Evolutionary conservation across 78 protist genomes (phyloP), one percentile per base, ranked within the genome.

Genomic region (Dictyostelium purpureum): DNA sequence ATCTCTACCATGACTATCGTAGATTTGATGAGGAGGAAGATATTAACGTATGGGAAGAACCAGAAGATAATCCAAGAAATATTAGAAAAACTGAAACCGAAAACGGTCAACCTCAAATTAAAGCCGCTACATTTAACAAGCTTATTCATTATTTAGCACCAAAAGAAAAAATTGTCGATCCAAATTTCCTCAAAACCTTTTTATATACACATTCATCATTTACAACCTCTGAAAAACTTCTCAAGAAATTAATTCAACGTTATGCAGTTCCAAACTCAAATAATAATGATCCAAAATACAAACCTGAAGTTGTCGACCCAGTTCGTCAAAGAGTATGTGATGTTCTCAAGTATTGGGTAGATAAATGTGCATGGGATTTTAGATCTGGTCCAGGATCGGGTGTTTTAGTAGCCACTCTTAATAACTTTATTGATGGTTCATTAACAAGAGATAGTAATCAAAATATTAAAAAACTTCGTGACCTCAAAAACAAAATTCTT

Each of bases 281-380:
- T 45, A 31, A 31, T 18, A 45, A 85, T 21, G 74, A 70, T 6
- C 54, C 52, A 45, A 56, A 61, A 35, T 45, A 69, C 54, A 70
- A 73, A 33, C 24, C 6, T 9, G 92, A 85, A 1, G 76, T 43
- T 0, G 70, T 85, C 19, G 92, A 85, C 14, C 92, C 45, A 6
- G 77, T 56, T 35, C 12, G 75, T 19, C 67, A 70, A 57, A 37
- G 71, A 16, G 92, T 85, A 2, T 33, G 57, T 3, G 80, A 45
- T 33, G 92, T 85, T 3, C 40, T 85, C 18, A 85, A 85, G n/a
- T 85, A 73, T 33, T 85, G 92, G 92, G 77, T 85, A 1, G 92
- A 85, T 42, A 85, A 85, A 47, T 85, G 92, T 74, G 65, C 92
- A 43, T 85, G 92, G 92, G 92, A 85, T 47, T 85, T 85, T 37